phyloP scores from a whole-genome alignment of 306 rosid genomes.

The Medicago lupulina region DNA sequence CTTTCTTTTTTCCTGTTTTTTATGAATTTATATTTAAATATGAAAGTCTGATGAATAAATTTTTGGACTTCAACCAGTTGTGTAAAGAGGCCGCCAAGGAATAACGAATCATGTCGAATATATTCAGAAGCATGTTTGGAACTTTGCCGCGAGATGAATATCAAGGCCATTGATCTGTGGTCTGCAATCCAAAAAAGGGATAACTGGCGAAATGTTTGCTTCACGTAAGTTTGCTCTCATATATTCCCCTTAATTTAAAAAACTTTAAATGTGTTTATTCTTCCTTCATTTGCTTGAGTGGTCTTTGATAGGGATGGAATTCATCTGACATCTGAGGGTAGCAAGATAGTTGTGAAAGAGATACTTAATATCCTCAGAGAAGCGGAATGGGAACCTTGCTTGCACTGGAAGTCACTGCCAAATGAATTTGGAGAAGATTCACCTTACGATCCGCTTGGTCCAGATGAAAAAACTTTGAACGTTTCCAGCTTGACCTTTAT shows the following conservation, averaged over 20 bases:
- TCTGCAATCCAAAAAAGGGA: slow-evolving; percentile 61
- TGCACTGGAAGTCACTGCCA: slow-evolving; percentile 63
- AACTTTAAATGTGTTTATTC: neutral
- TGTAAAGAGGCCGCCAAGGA: slow-evolving; percentile 24
- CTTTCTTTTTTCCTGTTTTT: neutral
- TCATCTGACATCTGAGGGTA: slow-evolving; percentile 70
- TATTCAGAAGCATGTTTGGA: slow-evolving; percentile 81
- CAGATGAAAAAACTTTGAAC: slow-evolving; percentile 46
- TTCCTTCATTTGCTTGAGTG: neutral
- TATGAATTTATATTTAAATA: neutral
- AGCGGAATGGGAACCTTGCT: slow-evolving; percentile 78
- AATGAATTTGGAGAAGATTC: slow-evolving; percentile 64
- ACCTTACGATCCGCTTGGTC: slow-evolving; percentile 41
- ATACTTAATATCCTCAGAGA: slow-evolving; percentile 61
- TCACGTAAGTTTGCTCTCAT: slow-evolving; percentile 58
- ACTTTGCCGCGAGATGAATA: slow-evolving; percentile 62
- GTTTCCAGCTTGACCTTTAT: neutral
- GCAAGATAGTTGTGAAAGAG: slow-evolving; percentile 69
- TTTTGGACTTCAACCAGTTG: slow-evolving; percentile 31
- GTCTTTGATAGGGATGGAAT: slow-evolving; percentile 71
- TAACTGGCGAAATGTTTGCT: slow-evolving; percentile 69
- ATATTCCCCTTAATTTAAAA: neutral
- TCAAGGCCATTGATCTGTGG: slow-evolving; percentile 71
- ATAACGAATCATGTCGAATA: slow-evolving; percentile 57
- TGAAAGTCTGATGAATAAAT: slow-evolving; percentile 9